Evolutionary conservation across 176 grass and related monocot genomes (phyloP), one percentile per base, ranked within the genome.

Genomic region (Saccharum spontaneum): DNA sequence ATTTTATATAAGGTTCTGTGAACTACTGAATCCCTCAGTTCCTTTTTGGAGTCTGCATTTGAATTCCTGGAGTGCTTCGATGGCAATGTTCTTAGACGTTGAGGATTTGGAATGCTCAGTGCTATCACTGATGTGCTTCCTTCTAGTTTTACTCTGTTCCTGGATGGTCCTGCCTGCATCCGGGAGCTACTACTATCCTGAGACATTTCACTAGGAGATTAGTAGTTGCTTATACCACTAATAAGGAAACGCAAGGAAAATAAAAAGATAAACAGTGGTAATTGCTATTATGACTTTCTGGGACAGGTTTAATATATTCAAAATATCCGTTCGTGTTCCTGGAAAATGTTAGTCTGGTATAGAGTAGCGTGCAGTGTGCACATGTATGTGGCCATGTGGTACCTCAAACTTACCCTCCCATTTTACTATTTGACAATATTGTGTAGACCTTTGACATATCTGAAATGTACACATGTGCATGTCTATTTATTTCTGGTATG

Each of bases 161-260:
- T 71, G n/a, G 40, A 72, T 83, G 41, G 10, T n/a, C 54, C 39
- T 88, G 49, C 49, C 54, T 52, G 82, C 86, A 72, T 83, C 65
- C 0, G 40, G 40, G 73, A 63, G 66, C 52, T 71, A 82, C 52
- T 78, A 83, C 38, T 77, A 78, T 54, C 86, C 86, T 88, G 80
- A 78, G 50, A 83, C 3, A 72, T 83, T 78, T 71, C 83, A 73
- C 28, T 82, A 76, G 57, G 73, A 77, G n/a, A 78, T 72, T 78
- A 83, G 72, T 71, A 46, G 10, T 23, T 20, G 16, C 10, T 3
- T 59, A 37, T 62, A 64, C 43, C 10, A 40, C 37, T 74, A 74
- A 40, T 55, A 83, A 62, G 46, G 48, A 60, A 68, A 50, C 22
- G 66, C 12, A 65, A 18, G 45, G 8, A 41, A 74, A 67, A 39